Base-by-base conservation (phyloP, 768 basidiomycete genomes). In the Lactarius pseudohatsudake region DNA sequence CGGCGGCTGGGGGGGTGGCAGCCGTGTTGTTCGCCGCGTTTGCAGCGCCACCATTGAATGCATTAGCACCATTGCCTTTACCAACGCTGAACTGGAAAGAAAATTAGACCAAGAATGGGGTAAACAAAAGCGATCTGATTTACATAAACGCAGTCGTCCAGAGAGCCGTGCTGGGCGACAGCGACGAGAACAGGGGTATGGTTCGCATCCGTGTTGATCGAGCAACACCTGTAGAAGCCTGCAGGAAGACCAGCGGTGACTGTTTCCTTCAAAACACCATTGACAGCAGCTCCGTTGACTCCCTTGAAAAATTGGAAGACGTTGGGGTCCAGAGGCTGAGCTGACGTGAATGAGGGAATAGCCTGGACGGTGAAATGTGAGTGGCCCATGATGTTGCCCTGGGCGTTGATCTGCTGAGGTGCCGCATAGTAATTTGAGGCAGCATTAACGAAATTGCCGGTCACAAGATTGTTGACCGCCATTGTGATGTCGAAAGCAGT, bases 381-480 rank as follows among this genome's bases (percentile, higher is more conserved):
- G 76, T 89, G 86, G 13, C 88, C 90, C 64, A 82, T 72, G 71
- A 90, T 80, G 53, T 79, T 70, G 61, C 88, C 88, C 11, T 76
- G 70, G 1, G 65, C 70, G 72, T 83, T 76, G 50, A 84, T 74
- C 64, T 84, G 77, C 71, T 84, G 83, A 55, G 88, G 88, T 8
- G 84, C 81, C 36, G 80, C 74, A 64, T 82, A 80, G 77, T 84
- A 88, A 72, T 82, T 88, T 30, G 68, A 45, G 34, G 78, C 62
- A 10, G 85, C 77, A 71, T 87, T 87, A 47, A 81, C 82, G 72
- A 89, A 90, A 72, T 78, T 79, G 38, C 89, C 89, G 26, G 84
- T 82, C 53, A 78, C 70, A 40, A 85, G 63, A 66, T 79, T 75
- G 59, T 65, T 69, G 72, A 86, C 77, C 4, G 78, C 79, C 74